Base-by-base conservation (phyloP, 1,284 basidiomycete species). In the Puccinia hordei region DNA sequence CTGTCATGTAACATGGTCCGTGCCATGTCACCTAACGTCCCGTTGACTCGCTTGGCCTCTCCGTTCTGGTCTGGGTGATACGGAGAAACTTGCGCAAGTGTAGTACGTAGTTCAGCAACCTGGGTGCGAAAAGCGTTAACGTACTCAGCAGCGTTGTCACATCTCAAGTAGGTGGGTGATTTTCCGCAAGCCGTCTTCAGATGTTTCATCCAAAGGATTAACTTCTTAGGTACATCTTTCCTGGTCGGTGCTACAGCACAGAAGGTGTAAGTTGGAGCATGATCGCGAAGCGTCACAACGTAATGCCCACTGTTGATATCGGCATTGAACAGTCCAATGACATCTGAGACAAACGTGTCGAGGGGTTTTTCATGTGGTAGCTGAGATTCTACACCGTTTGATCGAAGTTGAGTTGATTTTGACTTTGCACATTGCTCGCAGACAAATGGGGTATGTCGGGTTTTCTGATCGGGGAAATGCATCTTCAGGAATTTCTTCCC, bases 401-500 rank as follows among this genome's bases (percentile, higher is more conserved):
- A 3, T 24, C 53, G 33, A 1, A 35, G 8, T 22, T 53, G 22
- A 8, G 53, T 8, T 4, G 1, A 13, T 30, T 73, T 73, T n/a
- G 72, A 73, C 1, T 38, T 73, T 6, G 72, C 51, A 44, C 72
- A 73, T 10, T n/a, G 15, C 22, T 57, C 33, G 27, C 72, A 73
- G n/a, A 57, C 59, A 35, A 73, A 57, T 8, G 53, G 8, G 27
- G 59, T 38, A 13, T 8, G 59, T 8, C 1, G 9, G 4, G 6
- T 59, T 49, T 24, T 44, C 17, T 24, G 13, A 19, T 57, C 35
- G 1, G 72, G 72, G 33, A 73, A 41, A 8, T 41, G 33, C 5
- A 2, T 1, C 33, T 57, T n/a, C 5, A 73, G 35, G 51, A 41
- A 73, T 24, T 73, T 19, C 19, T 22, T 38, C n/a, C 59, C 72